Evolutionary conservation across 1,284 basidiomycete genomes (phyloP).

Genomic region (Xerocomus nothofagi): DNA sequence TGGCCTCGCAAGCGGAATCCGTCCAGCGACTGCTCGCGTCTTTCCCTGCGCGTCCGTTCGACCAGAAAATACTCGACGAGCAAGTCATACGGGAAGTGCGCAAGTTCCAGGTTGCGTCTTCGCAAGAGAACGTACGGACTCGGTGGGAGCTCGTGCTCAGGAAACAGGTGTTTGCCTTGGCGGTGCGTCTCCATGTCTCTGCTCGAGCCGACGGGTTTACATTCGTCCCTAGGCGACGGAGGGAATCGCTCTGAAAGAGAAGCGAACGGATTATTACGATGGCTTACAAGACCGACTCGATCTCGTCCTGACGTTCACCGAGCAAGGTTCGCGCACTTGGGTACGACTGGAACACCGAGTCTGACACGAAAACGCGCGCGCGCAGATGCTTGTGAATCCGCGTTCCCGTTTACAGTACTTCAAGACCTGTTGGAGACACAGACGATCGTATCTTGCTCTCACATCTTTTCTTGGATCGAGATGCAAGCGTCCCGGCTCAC

Average conservation of each 20-base stretch:
- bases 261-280: conserved; percentile 55
- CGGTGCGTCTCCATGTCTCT: conserved; percentile 46
- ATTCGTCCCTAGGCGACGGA: conserved; percentile 53
- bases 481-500: conserved; percentile 63
- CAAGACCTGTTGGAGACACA: conserved; percentile 80
- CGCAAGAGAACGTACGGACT: conserved; percentile 58
- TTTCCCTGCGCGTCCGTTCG: conserved; percentile 50
- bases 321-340: conserved; percentile 55
- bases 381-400: conserved; percentile 52
- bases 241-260: conserved; percentile 52
- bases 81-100: conserved; percentile 49
- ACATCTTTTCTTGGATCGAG: conserved; percentile 86
- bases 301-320: conserved; percentile 68
- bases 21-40: conserved; percentile 49
- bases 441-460: conserved; percentile 77
- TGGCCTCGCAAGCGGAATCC: conserved; percentile 29
- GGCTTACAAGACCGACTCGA: conserved; percentile 65
- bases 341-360: conserved; percentile 29
- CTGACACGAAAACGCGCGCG: conserved; percentile 3
- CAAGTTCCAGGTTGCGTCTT: conserved; percentile 44
- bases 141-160: conserved; percentile 73
- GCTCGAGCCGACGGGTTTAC: background rate
- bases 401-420: conserved; percentile 62
- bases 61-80: conserved; percentile 47
- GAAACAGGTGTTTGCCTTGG: conserved; percentile 65